Evolutionary conservation across 352 stramenopile genomes (phyloP).

Genomic region (Phytophthora capsici): DNA sequence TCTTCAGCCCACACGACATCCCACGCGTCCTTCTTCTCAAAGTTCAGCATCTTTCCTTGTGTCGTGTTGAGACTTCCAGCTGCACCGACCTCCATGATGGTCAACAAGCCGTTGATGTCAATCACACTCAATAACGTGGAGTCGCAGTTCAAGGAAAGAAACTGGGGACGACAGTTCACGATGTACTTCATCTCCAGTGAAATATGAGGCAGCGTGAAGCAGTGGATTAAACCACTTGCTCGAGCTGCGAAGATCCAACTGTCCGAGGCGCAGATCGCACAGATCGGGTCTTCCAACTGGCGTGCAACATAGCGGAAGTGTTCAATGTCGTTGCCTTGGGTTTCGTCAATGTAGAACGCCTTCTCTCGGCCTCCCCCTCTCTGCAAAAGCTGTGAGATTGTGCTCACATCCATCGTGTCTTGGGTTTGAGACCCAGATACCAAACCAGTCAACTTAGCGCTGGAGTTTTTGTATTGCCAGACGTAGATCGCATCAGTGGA

Average conservation of each 20-base stretch:
- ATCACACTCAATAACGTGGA: constrained; percentile 89
- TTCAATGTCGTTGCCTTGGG: constrained; percentile 75
- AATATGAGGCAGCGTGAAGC: constrained; percentile 93
- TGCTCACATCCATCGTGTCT: constrained; percentile 55
- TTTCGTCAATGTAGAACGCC: constrained; percentile 91
- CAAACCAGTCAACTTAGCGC: constrained; percentile 74
- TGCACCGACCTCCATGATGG: constrained; percentile 83
- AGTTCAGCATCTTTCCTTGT: constrained; percentile 75
- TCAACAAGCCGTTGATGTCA: constrained; percentile 89
- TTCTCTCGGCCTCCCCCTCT: constrained; percentile 81
- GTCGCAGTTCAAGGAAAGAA: constrained; percentile 90
- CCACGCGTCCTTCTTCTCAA: constrained; percentile 92
- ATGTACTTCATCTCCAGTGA: constrained; percentile 92
- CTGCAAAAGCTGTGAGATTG: constrained; percentile 75
- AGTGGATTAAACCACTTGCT: constrained; percentile 83
- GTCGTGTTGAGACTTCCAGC: constrained; percentile 65
- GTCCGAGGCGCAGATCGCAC: constrained; percentile 85
- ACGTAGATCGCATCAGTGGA: constrained; percentile 89
- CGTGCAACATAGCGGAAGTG: constrained; percentile 73
- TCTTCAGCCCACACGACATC: constrained; percentile 93
- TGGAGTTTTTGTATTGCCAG: constrained; percentile 93
- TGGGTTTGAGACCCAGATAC: constrained; percentile 44
- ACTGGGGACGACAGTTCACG: constrained; percentile 79
- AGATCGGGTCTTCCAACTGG: constrained; percentile 87
- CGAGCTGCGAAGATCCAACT: constrained; percentile 86